phyloP scores from a whole-genome alignment of 148 eudicot species.

The Silene conica region DNA sequence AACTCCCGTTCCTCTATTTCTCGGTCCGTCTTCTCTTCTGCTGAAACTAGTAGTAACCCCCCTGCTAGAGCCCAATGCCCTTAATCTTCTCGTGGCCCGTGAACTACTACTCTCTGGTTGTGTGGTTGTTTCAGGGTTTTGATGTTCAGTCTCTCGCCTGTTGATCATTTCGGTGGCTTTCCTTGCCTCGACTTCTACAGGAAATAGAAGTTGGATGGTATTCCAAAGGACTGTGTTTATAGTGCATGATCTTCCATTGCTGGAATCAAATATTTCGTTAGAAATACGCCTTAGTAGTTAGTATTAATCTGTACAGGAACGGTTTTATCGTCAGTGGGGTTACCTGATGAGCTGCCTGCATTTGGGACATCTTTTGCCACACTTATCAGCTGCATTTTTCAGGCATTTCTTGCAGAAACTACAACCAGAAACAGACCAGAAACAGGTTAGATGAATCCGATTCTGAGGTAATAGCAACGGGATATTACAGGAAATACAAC shows the following conservation, averaged over 20 bases:
- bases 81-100: slow-evolving; percentile 15
- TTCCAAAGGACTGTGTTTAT: slow-evolving; percentile 99
- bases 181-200: slow-evolving; percentile 77
- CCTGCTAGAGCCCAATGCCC: slow-evolving; percentile 20
- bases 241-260: slow-evolving; percentile 89
- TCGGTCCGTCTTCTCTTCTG: slow-evolving; percentile 18
- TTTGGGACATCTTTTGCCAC: slow-evolving; percentile 85
- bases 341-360: slow-evolving; percentile 92
- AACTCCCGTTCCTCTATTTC: slow-evolving; percentile 20
- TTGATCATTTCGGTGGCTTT: slow-evolving; percentile 39
- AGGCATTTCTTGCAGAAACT: slow-evolving; percentile 94
- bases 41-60: slow-evolving; percentile 16
- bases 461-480: background rate
- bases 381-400: slow-evolving; percentile 80
- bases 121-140: slow-evolving; percentile 17
- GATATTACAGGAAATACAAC: too few species aligned
- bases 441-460: background rate
- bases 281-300: background rate
- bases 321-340: background rate
- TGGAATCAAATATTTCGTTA: slow-evolving; percentile 16
- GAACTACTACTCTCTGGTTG: slow-evolving; percentile 13
- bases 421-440: slow-evolving; percentile 6
- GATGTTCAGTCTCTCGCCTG: slow-evolving; percentile 25
- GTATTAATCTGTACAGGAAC: background rate
- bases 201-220: slow-evolving; percentile 91